These are phyloP conservation scores for Lentinula novae-zelandiae DNA, from an alignment of 1,284 basidiomycete species.

Conservation along the genomic window DNA sequence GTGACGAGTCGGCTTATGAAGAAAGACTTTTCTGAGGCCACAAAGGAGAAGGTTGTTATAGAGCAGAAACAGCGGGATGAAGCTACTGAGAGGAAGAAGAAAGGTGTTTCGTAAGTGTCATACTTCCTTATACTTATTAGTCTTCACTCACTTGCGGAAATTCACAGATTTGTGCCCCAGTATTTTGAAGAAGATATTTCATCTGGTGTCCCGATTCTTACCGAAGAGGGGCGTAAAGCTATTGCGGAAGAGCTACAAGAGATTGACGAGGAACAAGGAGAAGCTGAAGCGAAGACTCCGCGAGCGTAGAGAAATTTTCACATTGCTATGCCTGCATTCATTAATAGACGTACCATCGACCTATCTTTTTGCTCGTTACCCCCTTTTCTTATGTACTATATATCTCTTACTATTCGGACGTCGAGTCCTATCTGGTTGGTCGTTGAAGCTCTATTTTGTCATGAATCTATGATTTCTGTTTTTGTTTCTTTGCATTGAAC, in stretches of 20 bases:
- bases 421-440: background rate
- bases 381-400: background rate
- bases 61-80: conserved; percentile 90
- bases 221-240: conserved; percentile 63
- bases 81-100: conserved; percentile 79
- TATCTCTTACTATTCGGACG: background rate
- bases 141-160: background rate
- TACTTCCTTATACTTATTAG: conserved; percentile 2
- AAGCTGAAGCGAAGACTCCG: background rate
- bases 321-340: background rate
- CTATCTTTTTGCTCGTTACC: background rate
- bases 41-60: conserved; percentile 81
- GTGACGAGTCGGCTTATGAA: conserved; percentile 75
- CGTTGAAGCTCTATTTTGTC: background rate
- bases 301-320: background rate
- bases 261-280: conserved; percentile 5
- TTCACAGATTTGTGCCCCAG: conserved; percentile 67
- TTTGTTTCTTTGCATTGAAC: background rate
- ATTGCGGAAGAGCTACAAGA: conserved; percentile 68
- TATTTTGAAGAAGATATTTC: conserved; percentile 78
- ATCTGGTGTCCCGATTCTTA: conserved; percentile 74
- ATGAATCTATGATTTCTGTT: background rate
- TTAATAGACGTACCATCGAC: background rate
- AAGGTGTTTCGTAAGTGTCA: conserved; percentile 67
- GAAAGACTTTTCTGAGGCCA: conserved; percentile 91